Evolutionary conservation across 2,329 filamentous ascomycete genomes (phyloP), one percentile per base, ranked within the genome.

Genomic region (Aspergillus spinulosporus): DNA sequence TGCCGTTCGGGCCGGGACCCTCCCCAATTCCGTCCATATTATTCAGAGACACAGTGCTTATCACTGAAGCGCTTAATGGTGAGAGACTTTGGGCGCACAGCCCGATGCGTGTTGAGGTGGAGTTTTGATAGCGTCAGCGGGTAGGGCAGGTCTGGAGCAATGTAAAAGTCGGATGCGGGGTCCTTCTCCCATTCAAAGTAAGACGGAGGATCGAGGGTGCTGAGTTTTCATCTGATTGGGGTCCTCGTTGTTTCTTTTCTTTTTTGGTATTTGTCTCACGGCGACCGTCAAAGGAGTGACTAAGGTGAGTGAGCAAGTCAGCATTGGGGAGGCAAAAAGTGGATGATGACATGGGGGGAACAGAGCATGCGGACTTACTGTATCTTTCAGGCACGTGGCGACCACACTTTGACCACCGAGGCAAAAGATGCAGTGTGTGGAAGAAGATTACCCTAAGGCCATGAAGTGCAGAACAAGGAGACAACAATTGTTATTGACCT

Each of bases 21-120:
- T 72, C 73, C 64, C 70, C 72, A 48, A 72, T 61, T 48, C 67
- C 65, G 43, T 74, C 70, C 72, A 74, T 74, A 45, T 49, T 63
- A 49, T 29, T 28, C 21, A 57, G 43, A 36, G 37, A 21, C 34
- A 21, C 34, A 8, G 44, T 45, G 40, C 32, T 37, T 29, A 52
- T 37, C n/a, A 37, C 34, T 12, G 9, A 37, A 21, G 49, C 21
- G 45, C 15, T 52, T 42, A 31, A 9, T 48, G 45, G 15, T 21
- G 29, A 37, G n/a, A 12, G 15, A 21, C 39, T n/a, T 21, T 42
- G 39, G n/a, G 12, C n/a, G 14, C 39, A 21, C 15, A 15, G 39
- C 40, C 52, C 62, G 58, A 49, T 53, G 39, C 37, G 48, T 52
- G 57, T 52, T 42, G 48, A 26, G 52, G 58, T 59, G 59, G 62